Evolutionary conservation across 495 filamentous ascomycete species (phyloP).

Genomic region (Trichoderma parareesei): DNA sequence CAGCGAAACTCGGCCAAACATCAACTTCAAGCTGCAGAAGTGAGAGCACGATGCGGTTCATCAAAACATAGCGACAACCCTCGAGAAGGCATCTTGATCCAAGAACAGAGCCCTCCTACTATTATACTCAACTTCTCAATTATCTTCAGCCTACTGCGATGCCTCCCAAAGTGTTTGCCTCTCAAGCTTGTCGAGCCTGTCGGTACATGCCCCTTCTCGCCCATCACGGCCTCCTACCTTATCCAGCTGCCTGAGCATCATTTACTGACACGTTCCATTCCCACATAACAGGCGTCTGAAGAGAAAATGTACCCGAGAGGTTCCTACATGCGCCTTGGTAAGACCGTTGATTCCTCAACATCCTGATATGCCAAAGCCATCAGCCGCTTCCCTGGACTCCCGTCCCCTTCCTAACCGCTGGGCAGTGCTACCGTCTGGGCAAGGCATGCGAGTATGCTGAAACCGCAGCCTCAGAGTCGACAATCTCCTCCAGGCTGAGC

Average conservation of each 20-base stretch:
- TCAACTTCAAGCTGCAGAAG: no score
- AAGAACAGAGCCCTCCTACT: no score
- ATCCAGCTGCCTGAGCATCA: background rate
- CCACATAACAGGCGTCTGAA: background rate
- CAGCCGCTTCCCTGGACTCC: no score
- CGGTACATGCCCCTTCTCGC: background rate
- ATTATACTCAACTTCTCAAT: no score
- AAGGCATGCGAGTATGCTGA: conserved; percentile 1
- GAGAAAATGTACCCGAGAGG: background rate
- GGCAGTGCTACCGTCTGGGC: background rate
- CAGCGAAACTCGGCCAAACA: no score
- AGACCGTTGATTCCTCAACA: background rate
- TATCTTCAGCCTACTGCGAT: background rate
- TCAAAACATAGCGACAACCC: no score
- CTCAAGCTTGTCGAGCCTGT: conserved; percentile 4
- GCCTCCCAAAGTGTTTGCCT: background rate
- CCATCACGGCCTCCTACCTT: background rate
- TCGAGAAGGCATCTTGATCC: no score
- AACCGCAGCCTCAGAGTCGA: background rate
- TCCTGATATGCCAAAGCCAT: no score
- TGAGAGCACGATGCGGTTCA: no score
- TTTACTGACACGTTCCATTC: background rate
- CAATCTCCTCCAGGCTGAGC: background rate
- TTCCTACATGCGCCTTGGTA: background rate
- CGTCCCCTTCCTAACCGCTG: no score